These are phyloP conservation scores for Amaranthus tricolor DNA, from an alignment of 179 eudicot species.

Conservation along the genomic window DNA sequence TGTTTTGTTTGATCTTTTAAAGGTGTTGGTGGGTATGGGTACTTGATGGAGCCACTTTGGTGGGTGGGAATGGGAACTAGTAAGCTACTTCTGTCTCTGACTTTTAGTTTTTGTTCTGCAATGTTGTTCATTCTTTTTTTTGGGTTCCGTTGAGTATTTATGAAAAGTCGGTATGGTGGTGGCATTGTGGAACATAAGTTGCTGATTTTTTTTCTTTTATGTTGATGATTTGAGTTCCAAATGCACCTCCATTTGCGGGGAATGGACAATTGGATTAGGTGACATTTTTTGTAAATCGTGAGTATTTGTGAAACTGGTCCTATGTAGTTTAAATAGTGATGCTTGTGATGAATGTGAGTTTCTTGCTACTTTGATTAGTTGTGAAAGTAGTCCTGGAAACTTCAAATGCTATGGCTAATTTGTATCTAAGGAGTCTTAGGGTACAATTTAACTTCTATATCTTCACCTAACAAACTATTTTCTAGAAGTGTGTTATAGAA, in stretches of 20 bases:
- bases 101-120: constrained; percentile 3
- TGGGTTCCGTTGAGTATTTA: background rate
- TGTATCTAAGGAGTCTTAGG: no score
- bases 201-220: background rate
- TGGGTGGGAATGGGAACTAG: constrained; percentile 94
- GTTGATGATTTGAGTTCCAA: background rate
- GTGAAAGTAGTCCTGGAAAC: background rate
- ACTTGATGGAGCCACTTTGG: constrained; percentile 87
- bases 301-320: background rate
- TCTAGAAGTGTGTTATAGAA: no score
- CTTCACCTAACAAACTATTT: no score
- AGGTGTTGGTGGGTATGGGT: constrained; percentile 94
- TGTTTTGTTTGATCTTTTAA: constrained; percentile 20
- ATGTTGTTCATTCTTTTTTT: background rate
- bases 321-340: background rate
- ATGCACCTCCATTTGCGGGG: background rate
- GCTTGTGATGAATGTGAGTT: constrained; percentile 1
- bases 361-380: background rate
- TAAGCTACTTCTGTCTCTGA: constrained; percentile 38
- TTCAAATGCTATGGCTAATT: background rate
- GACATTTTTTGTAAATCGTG: background rate
- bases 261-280: background rate
- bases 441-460: no score
- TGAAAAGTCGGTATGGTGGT: background rate
- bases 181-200: background rate